Evolutionary conservation across 2,329 filamentous ascomycete species (phyloP).

Genomic region (Cladophialophora carrionii): DNA sequence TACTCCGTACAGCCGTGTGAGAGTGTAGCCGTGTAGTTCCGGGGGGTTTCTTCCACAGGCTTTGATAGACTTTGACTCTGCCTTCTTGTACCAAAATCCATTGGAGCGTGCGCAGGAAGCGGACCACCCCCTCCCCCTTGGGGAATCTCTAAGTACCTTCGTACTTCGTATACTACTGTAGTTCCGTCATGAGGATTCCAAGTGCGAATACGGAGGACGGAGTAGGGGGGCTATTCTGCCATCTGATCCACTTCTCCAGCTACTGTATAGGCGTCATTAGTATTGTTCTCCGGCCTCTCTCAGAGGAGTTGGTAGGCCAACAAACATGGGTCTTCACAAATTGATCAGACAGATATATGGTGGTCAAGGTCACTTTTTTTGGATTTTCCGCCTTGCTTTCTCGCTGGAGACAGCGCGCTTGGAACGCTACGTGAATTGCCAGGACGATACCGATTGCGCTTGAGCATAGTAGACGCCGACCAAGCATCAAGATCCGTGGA

Average conservation of each 20-base stretch:
- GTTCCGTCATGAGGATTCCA: background rate
- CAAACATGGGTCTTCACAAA: background rate
- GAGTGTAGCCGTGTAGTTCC: no score
- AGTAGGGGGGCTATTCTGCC: no score
- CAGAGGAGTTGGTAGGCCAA: no score
- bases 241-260: background rate
- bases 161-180: background rate
- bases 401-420: background rate
- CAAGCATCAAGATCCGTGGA: background rate
- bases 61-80: background rate
- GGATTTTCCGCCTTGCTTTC: background rate
- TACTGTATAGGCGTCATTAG: background rate
- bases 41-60: no score
- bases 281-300: background rate
- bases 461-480: background rate
- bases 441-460: background rate
- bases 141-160: background rate
- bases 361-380: conserved; percentile 1
- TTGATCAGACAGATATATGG: background rate
- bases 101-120: background rate
- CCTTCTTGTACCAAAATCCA: background rate
- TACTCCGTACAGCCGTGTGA: no score
- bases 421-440: background rate
- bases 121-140: background rate
- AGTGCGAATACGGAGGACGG: background rate